Base-by-base conservation (phyloP, 1,284 basidiomycete species). In the Melampsora occidentalis region DNA sequence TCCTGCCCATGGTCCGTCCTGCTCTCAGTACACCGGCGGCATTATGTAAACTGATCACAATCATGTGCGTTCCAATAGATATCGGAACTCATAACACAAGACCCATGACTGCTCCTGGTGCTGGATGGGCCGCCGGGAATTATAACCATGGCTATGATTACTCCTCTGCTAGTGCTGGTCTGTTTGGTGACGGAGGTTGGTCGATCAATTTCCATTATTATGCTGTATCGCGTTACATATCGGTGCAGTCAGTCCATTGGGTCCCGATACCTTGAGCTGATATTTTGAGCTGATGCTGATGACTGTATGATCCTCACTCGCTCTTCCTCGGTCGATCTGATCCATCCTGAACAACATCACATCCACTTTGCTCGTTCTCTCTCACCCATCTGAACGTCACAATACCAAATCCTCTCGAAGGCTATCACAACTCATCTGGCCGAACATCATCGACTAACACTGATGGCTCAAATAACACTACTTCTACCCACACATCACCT, bases 61-160 rank as follows among this genome's bases (percentile, higher is more conserved):
- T 31, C 12, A 64, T 64, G 31, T 39, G 5, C 31, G 33, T 64
- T 20, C 62, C 10, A 31, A 31, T 14, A 75, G 71, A 48, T 31
- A 61, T 67, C 16, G 63, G 51, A 62, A 18, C 64, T 33, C 71
- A 75, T 2, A 53, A 66, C 25, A 51, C 62, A 42, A 39, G 71
- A 20, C 71, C 71, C n/a, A 75, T 75, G 71, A 75, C 71, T 25
- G 71, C 71, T 0, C 71, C 71, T 35, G 71, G 71, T 49, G 42
- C 71, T 42, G 49, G 33, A 6, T 75, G 71, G 71, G 64, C 64
- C 12, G 71, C 48, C 12, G 64, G 71, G n/a, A 46, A 73, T 59
- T 49, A 57, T 35, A 33, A 42, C 18, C 42, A 59, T 66, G 64
- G 64, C 16, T 35, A 66, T 49, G 71, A 75, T 18, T 67, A 66